phyloP scores from a whole-genome alignment of 345 rosid species.

The Anastatica hierochuntica region DNA sequence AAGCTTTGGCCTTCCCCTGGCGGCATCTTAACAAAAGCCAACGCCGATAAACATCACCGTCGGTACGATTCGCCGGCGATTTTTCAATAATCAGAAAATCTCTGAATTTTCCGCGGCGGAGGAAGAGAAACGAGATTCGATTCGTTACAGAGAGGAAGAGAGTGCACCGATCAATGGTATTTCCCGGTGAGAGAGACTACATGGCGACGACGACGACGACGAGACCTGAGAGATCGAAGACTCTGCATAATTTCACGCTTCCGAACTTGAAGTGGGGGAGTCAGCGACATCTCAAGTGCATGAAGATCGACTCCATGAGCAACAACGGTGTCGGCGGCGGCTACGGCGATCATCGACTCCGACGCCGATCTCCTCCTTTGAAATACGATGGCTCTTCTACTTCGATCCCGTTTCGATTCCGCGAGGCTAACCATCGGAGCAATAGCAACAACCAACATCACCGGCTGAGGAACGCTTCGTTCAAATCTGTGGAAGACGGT shows the following conservation, averaged over 20 bases:
- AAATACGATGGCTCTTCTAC: conserved; percentile 12
- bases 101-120: not conserved
- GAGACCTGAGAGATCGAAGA: conserved; percentile 49
- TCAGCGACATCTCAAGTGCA: conserved; percentile 45
- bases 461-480: conserved; percentile 8
- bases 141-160: not conserved
- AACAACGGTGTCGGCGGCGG: not conserved
- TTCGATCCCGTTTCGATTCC: conserved; percentile 13
- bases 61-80: conserved; percentile 8
- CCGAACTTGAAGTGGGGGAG: conserved; percentile 53
- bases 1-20: conserved; percentile 36
- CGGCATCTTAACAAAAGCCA: conserved; percentile 12
- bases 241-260: conserved; percentile 51
- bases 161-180: conserved; percentile 34
- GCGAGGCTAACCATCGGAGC: not conserved
- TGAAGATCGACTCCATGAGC: conserved; percentile 31
- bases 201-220: conserved; percentile 28
- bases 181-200: conserved; percentile 19
- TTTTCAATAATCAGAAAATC: not conserved
- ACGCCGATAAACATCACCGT: not conserved
- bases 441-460: not conserved
- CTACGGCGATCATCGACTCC: conserved; percentile 24
- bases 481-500: conserved; percentile 6
- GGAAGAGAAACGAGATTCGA: not conserved
- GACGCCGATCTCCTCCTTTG: conserved; percentile 34